Evolutionary conservation across 78 protist genomes (phyloP), one percentile per base, ranked within the genome.

Genomic region (Goniomonas avonlea): DNA sequence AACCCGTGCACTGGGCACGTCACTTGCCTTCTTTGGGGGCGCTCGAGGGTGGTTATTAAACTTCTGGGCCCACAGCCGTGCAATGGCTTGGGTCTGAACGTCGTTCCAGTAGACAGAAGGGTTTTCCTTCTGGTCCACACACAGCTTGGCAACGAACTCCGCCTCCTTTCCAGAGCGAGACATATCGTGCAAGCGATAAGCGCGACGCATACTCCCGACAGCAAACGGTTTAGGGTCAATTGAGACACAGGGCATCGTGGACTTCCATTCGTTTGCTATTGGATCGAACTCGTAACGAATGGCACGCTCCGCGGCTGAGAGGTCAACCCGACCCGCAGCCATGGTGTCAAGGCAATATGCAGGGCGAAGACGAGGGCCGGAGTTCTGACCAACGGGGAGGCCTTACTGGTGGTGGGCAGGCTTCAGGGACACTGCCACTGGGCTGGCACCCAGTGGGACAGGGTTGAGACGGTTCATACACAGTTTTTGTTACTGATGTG

Each of bases 11-110:
- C n/a, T n/a, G n/a, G n/a, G n/a, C n/a, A n/a, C n/a, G n/a, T n/a
- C n/a, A n/a, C n/a, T n/a, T n/a, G n/a, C n/a, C n/a, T n/a, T n/a
- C n/a, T n/a, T n/a, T n/a, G n/a, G n/a, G n/a, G n/a, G n/a, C n/a
- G n/a, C n/a, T n/a, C n/a, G n/a, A n/a, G n/a, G n/a, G n/a, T n/a
- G n/a, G n/a, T n/a, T n/a, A n/a, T n/a, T n/a, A n/a, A n/a, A n/a
- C n/a, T n/a, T n/a, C n/a, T 68, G 75, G 20, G 75, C 75, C 75
- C 56, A 41, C 53, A 68, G 23, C 31, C 75, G 17, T 21, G 75
- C 75, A 29, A 41, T 53, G 59, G 43, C 43, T 35, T 68, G 75
- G 59, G 43, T 68, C 75, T 68, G 47, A 2, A 68, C 75, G 56
- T 68, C 75, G 39, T 68, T 35, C 38, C 38, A 68, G 56, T 27